Percentiles rank a stretch among this genome's conserved stretches.
phyloP scores from a whole-genome alignment of 1,139 yeast genomes.

The Lipomyces yarrowii region DNA sequence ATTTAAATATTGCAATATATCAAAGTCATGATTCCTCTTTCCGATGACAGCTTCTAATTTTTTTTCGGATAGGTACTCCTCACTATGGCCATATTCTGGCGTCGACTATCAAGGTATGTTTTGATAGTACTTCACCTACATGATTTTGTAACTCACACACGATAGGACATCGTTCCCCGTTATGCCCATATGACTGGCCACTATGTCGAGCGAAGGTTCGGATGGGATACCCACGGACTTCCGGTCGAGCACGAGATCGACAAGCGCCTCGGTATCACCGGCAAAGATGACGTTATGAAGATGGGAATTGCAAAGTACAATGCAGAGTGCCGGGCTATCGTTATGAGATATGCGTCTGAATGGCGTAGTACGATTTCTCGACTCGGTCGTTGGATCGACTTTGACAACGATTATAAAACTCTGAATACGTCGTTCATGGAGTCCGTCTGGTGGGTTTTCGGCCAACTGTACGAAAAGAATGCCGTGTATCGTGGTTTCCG shows the following conservation, averaged over 20 bases:
- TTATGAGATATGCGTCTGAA: slow-evolving; percentile 93
- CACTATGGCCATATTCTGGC: slow-evolving; percentile 98
- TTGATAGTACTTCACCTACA: neutral
- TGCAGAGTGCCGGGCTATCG: slow-evolving; percentile 92
- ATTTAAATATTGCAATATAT: neutral
- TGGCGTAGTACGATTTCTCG: slow-evolving; percentile 94
- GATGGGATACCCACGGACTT: slow-evolving; percentile 99
- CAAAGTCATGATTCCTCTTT: neutral
- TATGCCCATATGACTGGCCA: slow-evolving; percentile 97
- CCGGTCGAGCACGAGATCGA: slow-evolving; percentile 98
- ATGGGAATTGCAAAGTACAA: slow-evolving; percentile 94
- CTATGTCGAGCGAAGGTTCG: slow-evolving; percentile 95
- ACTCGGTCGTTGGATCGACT: slow-evolving; percentile 98
- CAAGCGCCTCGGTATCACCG: slow-evolving; percentile 90
- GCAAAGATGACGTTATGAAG: slow-evolving; percentile 90
- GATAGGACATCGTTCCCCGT: slow-evolving; percentile 86
- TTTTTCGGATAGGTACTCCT: slow-evolving; percentile 60
- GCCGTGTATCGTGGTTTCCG: slow-evolving; percentile 92
- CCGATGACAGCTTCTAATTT: neutral
- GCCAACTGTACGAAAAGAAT: slow-evolving; percentile 78
- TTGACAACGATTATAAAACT: slow-evolving; percentile 97
- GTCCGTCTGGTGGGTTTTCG: slow-evolving; percentile 99
- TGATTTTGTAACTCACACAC: neutral
- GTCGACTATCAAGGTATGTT: slow-evolving; percentile 70
- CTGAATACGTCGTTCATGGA: slow-evolving; percentile 96